phyloP scores from a whole-genome alignment of 768 basidiomycete genomes.

The Melanogaster broomeanus region DNA sequence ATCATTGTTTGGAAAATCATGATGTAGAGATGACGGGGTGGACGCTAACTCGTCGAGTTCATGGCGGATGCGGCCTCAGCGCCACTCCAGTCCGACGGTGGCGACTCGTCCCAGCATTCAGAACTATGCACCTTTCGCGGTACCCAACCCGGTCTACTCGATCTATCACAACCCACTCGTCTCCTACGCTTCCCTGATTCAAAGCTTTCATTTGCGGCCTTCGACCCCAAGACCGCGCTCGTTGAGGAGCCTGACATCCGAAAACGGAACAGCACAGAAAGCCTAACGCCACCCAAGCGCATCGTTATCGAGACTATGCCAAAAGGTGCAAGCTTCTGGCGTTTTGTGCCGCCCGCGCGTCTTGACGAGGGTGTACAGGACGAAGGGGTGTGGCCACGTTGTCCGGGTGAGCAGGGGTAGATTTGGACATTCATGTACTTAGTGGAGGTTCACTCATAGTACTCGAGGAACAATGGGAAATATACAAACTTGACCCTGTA shows the following conservation, averaged over 20 bases:
- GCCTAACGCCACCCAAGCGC: constrained; percentile 60
- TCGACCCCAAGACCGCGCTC: constrained; percentile 68
- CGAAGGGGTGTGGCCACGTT: constrained; percentile 71
- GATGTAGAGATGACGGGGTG: too few relatives aligned
- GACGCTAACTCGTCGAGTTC: too few relatives aligned
- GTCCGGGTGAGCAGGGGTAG: constrained; percentile 56
- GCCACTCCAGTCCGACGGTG: neutral
- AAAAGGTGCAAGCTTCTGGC: constrained; percentile 62
- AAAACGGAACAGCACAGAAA: constrained; percentile 47
- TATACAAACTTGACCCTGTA: constrained; percentile 77
- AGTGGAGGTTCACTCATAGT: constrained; percentile 11
- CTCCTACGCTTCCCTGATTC: constrained; percentile 60
- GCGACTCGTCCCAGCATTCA: constrained; percentile 8
- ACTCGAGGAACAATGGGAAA: constrained; percentile 76
- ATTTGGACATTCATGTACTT: constrained; percentile 1
- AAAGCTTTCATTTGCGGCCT: constrained; percentile 70
- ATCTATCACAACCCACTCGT: constrained; percentile 60
- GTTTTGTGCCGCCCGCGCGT: constrained; percentile 74
- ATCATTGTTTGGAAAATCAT: too few relatives aligned
- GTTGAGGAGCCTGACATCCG: constrained; percentile 39
- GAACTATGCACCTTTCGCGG: constrained; percentile 36
- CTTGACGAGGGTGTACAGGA: constrained; percentile 55
- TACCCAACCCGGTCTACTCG: constrained; percentile 61
- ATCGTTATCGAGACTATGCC: constrained; percentile 70
- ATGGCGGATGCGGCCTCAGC: too few relatives aligned